Evolutionary conservation across 345 rosid species (phyloP), one percentile per base, ranked within the genome.

Genomic region (Dipteronia sinensis): DNA sequence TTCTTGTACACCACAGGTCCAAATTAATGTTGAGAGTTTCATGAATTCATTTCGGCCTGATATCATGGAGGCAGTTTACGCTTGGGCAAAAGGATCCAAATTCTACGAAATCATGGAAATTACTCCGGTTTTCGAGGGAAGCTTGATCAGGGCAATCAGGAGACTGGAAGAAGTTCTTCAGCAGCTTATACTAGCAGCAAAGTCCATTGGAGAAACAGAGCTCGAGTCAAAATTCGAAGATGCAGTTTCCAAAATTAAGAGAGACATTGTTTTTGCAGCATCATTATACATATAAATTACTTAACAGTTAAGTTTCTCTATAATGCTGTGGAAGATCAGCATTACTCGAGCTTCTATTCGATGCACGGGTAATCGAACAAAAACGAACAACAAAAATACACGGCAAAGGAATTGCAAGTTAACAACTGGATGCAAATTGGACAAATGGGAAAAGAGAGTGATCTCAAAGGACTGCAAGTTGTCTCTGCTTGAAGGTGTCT

Each of bases 51-150:
- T 92, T 85, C 88, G 98, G 78, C 93, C 95, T 1, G 98, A 94
- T 86, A 88, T 94, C 67, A 92, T 96, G 99, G 98, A 97, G 83
- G 97, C 94, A n/a, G 94, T 89, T 67, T 91, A 94, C 69, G 92
- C 98, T n/a, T 93, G 99, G 99, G 98, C 99, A 12, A 93, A 84
- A 80, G 98, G 99, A 64, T 97, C 98, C 3, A 97, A 93, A 80
- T 94, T 97, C 79, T 94, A 90, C 10, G 98, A 94, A 83, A 91
- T 97, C 67, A 94, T 94, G 98, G 96, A 97, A 83, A 90, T 91
- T 12, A 93, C 98, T 13, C 94, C 79, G 47, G 97, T 94, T 20
- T 97, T 94, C n/a, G 99, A 97, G 81, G 99, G 99, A 74, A 94
- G 98, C 87, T 86, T 97, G 89, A 93, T 97, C 83, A 89, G 98